Evolutionary conservation across 2,329 filamentous ascomycete species (phyloP), one percentile per base, ranked within the genome.

Genomic region (Lasiodiplodia sp.): DNA sequence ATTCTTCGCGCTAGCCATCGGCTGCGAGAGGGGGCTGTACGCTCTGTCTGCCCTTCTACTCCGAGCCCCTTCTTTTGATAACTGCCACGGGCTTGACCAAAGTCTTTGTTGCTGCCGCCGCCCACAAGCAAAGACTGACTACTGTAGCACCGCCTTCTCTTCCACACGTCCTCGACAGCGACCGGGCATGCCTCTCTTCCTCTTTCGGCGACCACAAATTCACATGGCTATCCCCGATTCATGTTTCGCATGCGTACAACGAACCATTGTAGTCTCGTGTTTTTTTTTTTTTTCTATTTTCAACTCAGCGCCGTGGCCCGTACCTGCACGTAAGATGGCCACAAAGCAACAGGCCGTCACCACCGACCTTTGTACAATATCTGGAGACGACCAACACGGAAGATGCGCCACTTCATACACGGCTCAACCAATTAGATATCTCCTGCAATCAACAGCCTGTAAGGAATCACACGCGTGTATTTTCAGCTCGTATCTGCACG

Each of bases 321-420:
- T 28, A 8, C 44, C 44, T 52, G 60, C 44, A 52, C n/a, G 47
- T 64, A 64, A 52, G 60, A 64, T 40, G 28, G 18, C 23, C 25
- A 23, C 16, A 34, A 16, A 28, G 16, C 34, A 25, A 31, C 31
- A 3, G 10, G 23, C 18, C 23, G 3, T 5, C 28, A 51, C 14
- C 38, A 21, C 38, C 38, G 8, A n/a, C 21, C 31, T 34, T 34
- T 34, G 8, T 40, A 10, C 31, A 34, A 34, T 34, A 7, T n/a
- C 6, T n/a, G 6, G 25, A 11, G 10, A 51, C 14, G 16, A 23
- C 34, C 37, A 63, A 63, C 40, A 44, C 10, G 7, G n/a, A 51
- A 25, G 2, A 37, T 31, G 40, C 40, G 47, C 47, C 60, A 38
- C 44, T 14, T 12, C 55, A 51, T 28, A 38, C 52, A 53, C 11